These are phyloP conservation scores for Cucurbita argyrosperma DNA, from an alignment of 306 rosid species.

Conservation along the genomic window DNA sequence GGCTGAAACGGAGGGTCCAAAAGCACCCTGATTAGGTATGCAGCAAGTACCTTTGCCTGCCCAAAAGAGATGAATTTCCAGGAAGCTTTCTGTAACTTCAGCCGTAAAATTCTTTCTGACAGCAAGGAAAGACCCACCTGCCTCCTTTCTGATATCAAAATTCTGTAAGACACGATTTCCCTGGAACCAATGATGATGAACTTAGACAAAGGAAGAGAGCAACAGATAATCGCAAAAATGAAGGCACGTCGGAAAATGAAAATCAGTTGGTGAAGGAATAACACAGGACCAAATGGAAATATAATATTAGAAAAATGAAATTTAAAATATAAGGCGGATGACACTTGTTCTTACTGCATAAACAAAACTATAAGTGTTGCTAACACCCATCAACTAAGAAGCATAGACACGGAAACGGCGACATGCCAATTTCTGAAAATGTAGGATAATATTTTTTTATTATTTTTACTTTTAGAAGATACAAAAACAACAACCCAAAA, in stretches of 20 bases:
- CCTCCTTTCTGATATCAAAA: constrained; percentile 51
- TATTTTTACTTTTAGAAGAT: no score
- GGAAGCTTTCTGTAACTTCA: constrained; percentile 40
- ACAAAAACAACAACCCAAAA: no score
- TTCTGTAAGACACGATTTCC: constrained; percentile 39
- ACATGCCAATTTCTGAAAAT: no score
- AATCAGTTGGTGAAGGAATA: neutral
- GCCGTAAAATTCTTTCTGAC: constrained; percentile 17
- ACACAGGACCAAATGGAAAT: neutral
- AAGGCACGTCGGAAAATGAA: neutral
- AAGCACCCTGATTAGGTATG: constrained; percentile 41
- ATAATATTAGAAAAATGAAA: neutral
- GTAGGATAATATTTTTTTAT: no score
- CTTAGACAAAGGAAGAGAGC: neutral
- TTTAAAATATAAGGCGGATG: neutral
- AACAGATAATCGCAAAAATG: neutral
- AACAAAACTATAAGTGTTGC: neutral
- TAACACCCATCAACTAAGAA: neutral
- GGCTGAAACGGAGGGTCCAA: constrained; percentile 70
- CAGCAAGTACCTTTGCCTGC: constrained; percentile 89
- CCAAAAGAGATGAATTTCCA: constrained; percentile 80
- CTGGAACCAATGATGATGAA: constrained; percentile 15
- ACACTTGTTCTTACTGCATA: neutral
- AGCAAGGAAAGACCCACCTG: constrained; percentile 42
- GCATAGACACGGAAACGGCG: no score